Base-by-base conservation (phyloP, 345 rosid species). In the Heritiera littoralis region DNA sequence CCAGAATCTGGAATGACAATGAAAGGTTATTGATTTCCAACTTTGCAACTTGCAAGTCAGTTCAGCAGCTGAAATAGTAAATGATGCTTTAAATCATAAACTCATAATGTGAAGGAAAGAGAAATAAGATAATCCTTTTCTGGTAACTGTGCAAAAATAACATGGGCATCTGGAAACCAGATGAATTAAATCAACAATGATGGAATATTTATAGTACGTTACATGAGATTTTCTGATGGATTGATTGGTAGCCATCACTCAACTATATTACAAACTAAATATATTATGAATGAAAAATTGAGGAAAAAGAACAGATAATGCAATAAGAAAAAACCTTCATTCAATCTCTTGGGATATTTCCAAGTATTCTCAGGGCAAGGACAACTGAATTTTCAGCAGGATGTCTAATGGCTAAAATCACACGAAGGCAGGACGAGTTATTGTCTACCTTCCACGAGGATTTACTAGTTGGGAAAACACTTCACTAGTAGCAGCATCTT, bases 401-500 rank as follows among this genome's bases (percentile, higher is more conserved):
- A 68, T 60, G 54, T 66, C 76, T 59, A 11, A 65, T 35, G 81
- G 66, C 66, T 65, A 2, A 55, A 73, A 64, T 72, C 59, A 61
- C 56, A 52, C 35, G 38, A 30, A 54, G 48, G 35, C 64, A 56
- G 78, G 18, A 54, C 71, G 65, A 70, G 78, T 83, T 68, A 45
- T 55, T 67, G 49, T 80, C 86, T 80, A 96, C 81, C 99, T 90
- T 81, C 99, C 99, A 28, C 98, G 94, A 80, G 99, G 99, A 86
- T 96, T 93, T 56, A 96, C 98, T 51, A 96, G 93, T 88, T 96
- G 99, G 10, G 99, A 96, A 80, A 96, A 96, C 74, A 96, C 99
- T 20, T 97, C 95, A 86, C 95, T 96, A 0, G 95, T 90, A 13
- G 99, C 91, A 28, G 87, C 97, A 74, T 92, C 98, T 81, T 88